Evolutionary conservation across 2,329 filamentous ascomycete species (phyloP).

Genomic region (Ceratocystis albifundus): DNA sequence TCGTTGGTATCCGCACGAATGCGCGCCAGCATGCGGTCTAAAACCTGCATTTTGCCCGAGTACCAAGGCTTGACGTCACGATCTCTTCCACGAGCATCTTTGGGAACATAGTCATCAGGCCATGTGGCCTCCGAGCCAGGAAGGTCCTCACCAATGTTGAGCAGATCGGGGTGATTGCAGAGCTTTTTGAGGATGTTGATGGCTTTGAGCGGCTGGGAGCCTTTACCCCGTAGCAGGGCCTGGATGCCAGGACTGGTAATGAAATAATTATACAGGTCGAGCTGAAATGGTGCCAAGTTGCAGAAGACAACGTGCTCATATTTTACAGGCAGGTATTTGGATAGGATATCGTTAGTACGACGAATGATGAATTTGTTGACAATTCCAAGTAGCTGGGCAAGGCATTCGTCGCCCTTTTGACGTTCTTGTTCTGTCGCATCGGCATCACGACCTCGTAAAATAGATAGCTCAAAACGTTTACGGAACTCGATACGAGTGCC

Average conservation of each 20-base stretch:
- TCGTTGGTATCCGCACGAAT: constrained; percentile 95
- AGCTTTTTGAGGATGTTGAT: constrained; percentile 96
- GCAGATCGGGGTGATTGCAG: constrained; percentile 91
- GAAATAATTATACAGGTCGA: constrained; percentile 92
- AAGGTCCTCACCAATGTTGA: constrained; percentile 71
- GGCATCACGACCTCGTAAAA: constrained; percentile 81
- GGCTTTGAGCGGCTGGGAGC: constrained; percentile 89
- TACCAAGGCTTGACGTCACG: constrained; percentile 91
- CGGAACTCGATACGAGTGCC: constrained; percentile 84
- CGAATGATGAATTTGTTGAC: constrained; percentile 99
- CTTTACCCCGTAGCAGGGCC: constrained; percentile 80
- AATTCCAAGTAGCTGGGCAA: constrained; percentile 65
- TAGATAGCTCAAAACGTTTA: constrained; percentile 87
- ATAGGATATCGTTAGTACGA: constrained; percentile 92
- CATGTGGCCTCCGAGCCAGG: constrained; percentile 74
- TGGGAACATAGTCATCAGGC: constrained; percentile 79
- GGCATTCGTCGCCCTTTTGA: constrained; percentile 69
- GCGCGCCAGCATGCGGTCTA: constrained; percentile 94
- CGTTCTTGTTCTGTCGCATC: constrained; percentile 74
- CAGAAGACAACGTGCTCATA: constrained; percentile 99
- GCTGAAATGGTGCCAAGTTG: constrained; percentile 83
- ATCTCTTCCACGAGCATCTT: constrained; percentile 76
- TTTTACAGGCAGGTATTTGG: constrained; percentile 94
- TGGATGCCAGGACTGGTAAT: constrained; percentile 93
- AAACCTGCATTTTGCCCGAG: constrained; percentile 93